Evolutionary conservation across 768 basidiomycete genomes (phyloP).

Genomic region (Porpolomopsis calyptriformis): DNA sequence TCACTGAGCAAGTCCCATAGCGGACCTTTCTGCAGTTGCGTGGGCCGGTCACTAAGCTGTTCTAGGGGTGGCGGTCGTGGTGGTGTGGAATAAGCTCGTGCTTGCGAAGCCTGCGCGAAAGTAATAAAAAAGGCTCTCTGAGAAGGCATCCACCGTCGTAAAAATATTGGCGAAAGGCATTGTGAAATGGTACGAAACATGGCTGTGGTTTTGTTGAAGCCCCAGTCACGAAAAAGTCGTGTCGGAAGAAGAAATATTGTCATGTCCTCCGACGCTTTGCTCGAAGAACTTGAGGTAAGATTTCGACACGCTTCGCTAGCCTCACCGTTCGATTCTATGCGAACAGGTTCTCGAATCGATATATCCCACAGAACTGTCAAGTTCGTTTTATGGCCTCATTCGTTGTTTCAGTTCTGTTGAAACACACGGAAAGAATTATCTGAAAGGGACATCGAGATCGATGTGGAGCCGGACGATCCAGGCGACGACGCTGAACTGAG

Average conservation of each 20-base stretch:
- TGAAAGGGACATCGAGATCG: slow-evolving; percentile 71
- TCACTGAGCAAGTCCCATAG: neutral
- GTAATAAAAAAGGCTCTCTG: no score
- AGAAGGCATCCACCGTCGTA: neutral
- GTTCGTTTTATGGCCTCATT: slow-evolving; percentile 46
- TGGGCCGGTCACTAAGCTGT: neutral
- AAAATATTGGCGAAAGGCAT: neutral
- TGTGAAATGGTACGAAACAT: slow-evolving; percentile 3
- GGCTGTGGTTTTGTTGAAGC: neutral
- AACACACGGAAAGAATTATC: slow-evolving; percentile 64
- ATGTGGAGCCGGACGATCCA: slow-evolving; percentile 77
- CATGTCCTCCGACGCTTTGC: slow-evolving; percentile 60
- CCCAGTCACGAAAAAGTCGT: neutral
- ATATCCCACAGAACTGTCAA: slow-evolving; percentile 86
- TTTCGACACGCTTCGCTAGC: slow-evolving; percentile 6
- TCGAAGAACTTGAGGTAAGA: slow-evolving; percentile 84
- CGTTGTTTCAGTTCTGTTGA: slow-evolving; percentile 31
- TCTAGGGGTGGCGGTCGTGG: neutral
- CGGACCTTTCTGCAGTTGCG: neutral
- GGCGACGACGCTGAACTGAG: slow-evolving; percentile 50
- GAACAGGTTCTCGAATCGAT: slow-evolving; percentile 85
- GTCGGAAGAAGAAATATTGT: no score
- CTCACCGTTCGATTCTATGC: slow-evolving; percentile 8
- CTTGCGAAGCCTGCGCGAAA: neutral
- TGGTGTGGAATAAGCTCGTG: neutral